A percentile compares a stretch with the other conserved stretches of the same genome.
Evolutionary conservation across 225 moss, liverwort and hornwort species (phyloP).

Genomic region (Straminergon stramineum): DNA sequence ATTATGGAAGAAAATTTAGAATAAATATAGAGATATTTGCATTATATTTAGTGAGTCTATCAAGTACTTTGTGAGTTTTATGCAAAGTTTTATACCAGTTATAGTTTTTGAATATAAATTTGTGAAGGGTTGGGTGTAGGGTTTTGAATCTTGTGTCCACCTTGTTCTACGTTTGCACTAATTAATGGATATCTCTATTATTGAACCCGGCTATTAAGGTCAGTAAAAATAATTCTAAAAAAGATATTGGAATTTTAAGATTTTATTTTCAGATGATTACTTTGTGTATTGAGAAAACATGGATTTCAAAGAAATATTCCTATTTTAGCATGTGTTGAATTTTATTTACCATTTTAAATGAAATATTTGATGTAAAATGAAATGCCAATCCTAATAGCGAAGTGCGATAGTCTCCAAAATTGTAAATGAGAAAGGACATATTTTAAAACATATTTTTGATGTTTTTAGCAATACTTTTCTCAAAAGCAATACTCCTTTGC

Average conservation of each 20-base stretch:
- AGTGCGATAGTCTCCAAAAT: accelerated
- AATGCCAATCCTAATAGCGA: accelerated
- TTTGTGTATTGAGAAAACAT: too few relatives aligned
- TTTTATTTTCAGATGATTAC: too few relatives aligned
- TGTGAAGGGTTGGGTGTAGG: accelerated
- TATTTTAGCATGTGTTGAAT: accelerated
- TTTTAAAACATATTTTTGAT: background rate
- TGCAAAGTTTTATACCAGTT: background rate
- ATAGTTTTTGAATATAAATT: accelerated
- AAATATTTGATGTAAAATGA: background rate
- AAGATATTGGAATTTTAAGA: accelerated
- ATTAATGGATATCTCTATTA: accelerated
- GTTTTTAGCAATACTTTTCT: accelerated
- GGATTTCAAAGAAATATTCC: background rate
- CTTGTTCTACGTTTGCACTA: background rate
- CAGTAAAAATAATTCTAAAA: background rate
- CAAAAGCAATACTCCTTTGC: background rate
- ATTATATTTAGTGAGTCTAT: accelerated
- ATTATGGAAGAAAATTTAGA: background rate
- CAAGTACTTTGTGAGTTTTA: background rate
- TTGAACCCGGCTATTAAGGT: accelerated
- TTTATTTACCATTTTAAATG: background rate
- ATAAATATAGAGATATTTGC: background rate
- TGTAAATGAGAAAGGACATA: background rate
- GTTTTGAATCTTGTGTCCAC: background rate